phyloP scores from a whole-genome alignment of 495 filamentous ascomycete genomes.

The Xylaria flabelliformis region DNA sequence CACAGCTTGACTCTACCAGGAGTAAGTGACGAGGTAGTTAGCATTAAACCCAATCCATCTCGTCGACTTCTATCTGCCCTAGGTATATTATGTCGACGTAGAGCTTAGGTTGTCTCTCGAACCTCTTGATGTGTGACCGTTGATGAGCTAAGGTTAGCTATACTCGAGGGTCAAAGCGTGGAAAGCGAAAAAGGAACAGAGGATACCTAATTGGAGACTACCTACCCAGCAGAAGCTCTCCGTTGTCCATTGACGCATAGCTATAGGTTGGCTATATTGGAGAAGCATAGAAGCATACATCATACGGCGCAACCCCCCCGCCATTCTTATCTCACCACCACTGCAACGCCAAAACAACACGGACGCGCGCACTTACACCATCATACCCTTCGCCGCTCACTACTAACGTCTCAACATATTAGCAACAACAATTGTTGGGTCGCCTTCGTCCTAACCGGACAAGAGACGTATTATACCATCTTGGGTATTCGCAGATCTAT shows the following conservation, averaged over 20 bases:
- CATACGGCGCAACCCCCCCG: constrained; percentile 25
- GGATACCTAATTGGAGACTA: constrained; percentile 23
- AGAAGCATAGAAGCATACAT: constrained; percentile 36
- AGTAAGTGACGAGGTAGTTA: constrained; percentile 32
- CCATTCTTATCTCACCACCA: constrained; percentile 24
- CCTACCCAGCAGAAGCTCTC: constrained; percentile 15
- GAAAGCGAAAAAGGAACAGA: constrained; percentile 7
- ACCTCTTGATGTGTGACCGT: neutral
- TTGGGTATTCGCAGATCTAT: neutral
- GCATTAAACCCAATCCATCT: constrained; percentile 30
- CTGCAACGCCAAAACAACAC: constrained; percentile 28
- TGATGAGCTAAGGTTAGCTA: constrained; percentile 10
- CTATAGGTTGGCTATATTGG: constrained; percentile 26
- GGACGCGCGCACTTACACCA: constrained; percentile 26
- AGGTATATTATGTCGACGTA: constrained; percentile 29
- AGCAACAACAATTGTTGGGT: constrained; percentile 1
- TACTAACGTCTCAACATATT: neutral
- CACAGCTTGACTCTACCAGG: constrained; percentile 33
- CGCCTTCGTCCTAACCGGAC: neutral
- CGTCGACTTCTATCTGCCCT: constrained; percentile 9
- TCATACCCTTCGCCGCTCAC: neutral
- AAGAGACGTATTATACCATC: neutral
- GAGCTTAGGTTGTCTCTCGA: constrained; percentile 2
- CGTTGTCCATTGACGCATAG: constrained; percentile 21
- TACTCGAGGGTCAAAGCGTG: constrained; percentile 17